These are phyloP conservation scores for Penicillium argentinense DNA, from an alignment of 495 filamentous ascomycete genomes.

Conservation along the genomic window DNA sequence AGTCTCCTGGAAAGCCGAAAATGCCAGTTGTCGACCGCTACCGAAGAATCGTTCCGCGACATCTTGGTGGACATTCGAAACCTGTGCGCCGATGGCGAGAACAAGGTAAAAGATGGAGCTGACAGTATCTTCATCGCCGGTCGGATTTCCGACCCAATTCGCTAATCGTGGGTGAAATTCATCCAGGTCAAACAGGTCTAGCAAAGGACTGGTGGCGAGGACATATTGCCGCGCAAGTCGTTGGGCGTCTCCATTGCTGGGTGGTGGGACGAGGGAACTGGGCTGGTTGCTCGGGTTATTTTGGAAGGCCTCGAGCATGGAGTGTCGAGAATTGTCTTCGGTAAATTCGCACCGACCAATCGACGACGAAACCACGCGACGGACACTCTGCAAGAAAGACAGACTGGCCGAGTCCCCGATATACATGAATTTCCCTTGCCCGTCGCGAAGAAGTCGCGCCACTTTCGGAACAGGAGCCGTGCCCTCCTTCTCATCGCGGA, in stretches of 20 bases:
- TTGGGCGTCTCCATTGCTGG: slow-evolving; percentile 37
- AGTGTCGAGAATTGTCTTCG: slow-evolving; percentile 65
- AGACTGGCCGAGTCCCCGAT: slow-evolving; percentile 73
- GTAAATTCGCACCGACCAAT: slow-evolving; percentile 68
- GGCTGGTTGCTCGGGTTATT: slow-evolving; percentile 37
- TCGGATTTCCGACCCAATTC: slow-evolving; percentile 43
- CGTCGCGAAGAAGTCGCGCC: slow-evolving; percentile 54
- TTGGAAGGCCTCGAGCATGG: slow-evolving; percentile 61
- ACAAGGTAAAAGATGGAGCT: slow-evolving; percentile 59
- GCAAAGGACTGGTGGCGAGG: slow-evolving; percentile 40
- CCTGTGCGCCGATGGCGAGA: slow-evolving; percentile 60
- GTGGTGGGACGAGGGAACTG: slow-evolving; percentile 29
- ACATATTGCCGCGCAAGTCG: slow-evolving; percentile 39
- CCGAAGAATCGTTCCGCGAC: slow-evolving; percentile 53
- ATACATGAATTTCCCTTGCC: slow-evolving; percentile 60
- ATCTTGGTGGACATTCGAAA: slow-evolving; percentile 44
- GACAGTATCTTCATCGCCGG: slow-evolving; percentile 43
- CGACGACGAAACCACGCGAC: slow-evolving; percentile 68
- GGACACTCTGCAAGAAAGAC: slow-evolving; percentile 69
- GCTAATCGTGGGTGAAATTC: slow-evolving; percentile 37
- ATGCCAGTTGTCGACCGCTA: slow-evolving; percentile 54
- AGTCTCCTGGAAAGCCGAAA: slow-evolving; percentile 55
- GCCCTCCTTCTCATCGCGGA: slow-evolving; percentile 39
- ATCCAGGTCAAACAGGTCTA: slow-evolving; percentile 41
- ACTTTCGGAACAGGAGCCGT: slow-evolving; percentile 44